Percentiles rank a stretch among this genome's conserved stretches.
Conservation (phyloP, 2,329 filamentous ascomycete genomes). For the Aspergillus ruber region DNA sequence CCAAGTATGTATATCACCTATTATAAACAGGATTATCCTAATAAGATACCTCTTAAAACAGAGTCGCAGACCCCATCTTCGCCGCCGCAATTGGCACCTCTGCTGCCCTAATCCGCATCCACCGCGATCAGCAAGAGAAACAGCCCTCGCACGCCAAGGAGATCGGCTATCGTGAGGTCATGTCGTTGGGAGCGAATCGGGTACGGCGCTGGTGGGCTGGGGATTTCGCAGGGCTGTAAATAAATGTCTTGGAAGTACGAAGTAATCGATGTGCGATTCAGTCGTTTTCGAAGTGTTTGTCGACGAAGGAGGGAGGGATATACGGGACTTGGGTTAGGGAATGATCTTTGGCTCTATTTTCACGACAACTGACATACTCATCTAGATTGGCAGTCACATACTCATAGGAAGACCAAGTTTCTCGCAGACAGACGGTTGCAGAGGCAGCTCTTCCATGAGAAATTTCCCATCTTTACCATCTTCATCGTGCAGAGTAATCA, state of each 20-base stretch:
- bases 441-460: too few species aligned
- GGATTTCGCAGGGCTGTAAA: conserved; percentile 28
- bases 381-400: too few species aligned
- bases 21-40: neutral
- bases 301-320: too few species aligned
- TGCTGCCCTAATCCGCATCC: conserved; percentile 49
- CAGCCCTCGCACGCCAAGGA: conserved; percentile 31
- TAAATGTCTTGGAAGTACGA: neutral
- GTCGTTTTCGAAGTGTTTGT: too few species aligned
- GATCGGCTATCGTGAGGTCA: conserved; percentile 23
- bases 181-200: conserved; percentile 24
- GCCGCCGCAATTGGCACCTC: conserved; percentile 45
- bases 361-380: too few species aligned
- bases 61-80: conserved; percentile 50
- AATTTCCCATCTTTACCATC: too few species aligned
- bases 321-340: too few species aligned
- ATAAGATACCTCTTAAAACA: conserved; percentile 14
- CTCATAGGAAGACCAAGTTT: too few species aligned
- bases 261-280: too few species aligned
- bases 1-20: conserved; percentile 25
- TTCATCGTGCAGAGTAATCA: too few species aligned
- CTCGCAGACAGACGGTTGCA: too few species aligned
- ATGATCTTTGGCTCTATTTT: too few species aligned
- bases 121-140: conserved; percentile 48
- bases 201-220: conserved; percentile 36